phyloP scores from a whole-genome alignment of 257 asterid species.

The Vinca minor region DNA sequence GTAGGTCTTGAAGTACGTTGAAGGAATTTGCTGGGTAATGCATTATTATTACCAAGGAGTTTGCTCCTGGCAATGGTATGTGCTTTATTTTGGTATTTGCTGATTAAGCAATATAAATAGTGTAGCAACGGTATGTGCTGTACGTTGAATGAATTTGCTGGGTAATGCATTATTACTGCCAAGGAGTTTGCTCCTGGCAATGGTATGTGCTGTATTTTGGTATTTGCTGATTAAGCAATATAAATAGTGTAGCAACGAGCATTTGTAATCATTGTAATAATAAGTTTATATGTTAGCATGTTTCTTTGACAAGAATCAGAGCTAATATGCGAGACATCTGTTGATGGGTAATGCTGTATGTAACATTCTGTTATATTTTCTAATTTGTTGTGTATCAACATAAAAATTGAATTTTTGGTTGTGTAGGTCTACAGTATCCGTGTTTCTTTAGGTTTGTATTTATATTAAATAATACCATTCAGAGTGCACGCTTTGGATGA shows the following conservation, averaged over 20 bases:
- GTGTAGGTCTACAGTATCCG: neutral
- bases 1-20: constrained; percentile 40
- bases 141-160: too few species aligned
- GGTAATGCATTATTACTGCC: constrained; percentile 70
- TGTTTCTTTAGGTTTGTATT: neutral
- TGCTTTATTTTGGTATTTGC: constrained; percentile 6
- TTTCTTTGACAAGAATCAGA: neutral
- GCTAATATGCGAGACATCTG: neutral
- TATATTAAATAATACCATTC: neutral
- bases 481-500: neutral
- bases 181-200: constrained; percentile 75
- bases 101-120: neutral
- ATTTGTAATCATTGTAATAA: neutral
- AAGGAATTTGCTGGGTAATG: constrained; percentile 76
- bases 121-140: too few species aligned
- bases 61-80: constrained; percentile 75
- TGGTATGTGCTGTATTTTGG: constrained; percentile 36
- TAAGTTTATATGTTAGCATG: neutral
- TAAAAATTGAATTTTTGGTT: neutral
- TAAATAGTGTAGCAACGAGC: neutral
- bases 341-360: neutral
- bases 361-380: neutral
- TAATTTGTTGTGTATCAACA: neutral
- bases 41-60: constrained; percentile 67
- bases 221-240: neutral